Evolutionary conservation across 2,329 filamentous ascomycete genomes (phyloP), one percentile per base, ranked within the genome.

Genomic region (Neoscytalidium dimidiatum): DNA sequence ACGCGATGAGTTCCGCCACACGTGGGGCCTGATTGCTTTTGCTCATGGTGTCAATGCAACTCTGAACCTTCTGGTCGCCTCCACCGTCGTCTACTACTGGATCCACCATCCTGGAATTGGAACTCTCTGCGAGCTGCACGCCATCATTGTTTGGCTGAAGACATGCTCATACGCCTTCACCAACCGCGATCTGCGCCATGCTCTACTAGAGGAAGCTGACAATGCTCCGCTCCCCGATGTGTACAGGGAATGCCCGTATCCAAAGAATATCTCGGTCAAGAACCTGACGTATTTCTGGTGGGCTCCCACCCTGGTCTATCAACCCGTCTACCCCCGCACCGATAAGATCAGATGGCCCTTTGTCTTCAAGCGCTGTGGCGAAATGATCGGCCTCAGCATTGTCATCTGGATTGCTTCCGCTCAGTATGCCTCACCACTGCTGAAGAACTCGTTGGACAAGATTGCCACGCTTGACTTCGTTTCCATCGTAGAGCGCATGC

Each of bases 251-350:
- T 96, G 93, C 72, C 92, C 94, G 0, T 99, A 99, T 75, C 95
- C 95, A 0, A 80, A 86, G 53, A 99, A 98, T 77, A 92, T 99
- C 77, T 96, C 93, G 3, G 84, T 97, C 70, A 80, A 84, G 58
- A 99, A 98, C 75, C 82, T 99, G 28, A 87, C 87, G 65, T 99
- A 98, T 80, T 99, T 99, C 77, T 98, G 95, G 94, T 94, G 94
- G 89, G 95, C 94, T 0, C 95, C 95, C 0, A 99, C 95, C 0
- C 84, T 99, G 61, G 90, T 98, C 49, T 99, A 99, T 77, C 95
- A 99, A 80, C 95, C 95, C 1, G 92, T 95, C 14, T 99, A 99
- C 76, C 95, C 95, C 21, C 90, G 94, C 48, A 93, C 92, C 5
- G 82, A 87, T 8, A 86, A 85, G 64, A 92, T 97, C 70, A 86